Conservation (phyloP, 2,329 filamentous ascomycete genomes). For the Colletotrichum zoysiae region DNA sequence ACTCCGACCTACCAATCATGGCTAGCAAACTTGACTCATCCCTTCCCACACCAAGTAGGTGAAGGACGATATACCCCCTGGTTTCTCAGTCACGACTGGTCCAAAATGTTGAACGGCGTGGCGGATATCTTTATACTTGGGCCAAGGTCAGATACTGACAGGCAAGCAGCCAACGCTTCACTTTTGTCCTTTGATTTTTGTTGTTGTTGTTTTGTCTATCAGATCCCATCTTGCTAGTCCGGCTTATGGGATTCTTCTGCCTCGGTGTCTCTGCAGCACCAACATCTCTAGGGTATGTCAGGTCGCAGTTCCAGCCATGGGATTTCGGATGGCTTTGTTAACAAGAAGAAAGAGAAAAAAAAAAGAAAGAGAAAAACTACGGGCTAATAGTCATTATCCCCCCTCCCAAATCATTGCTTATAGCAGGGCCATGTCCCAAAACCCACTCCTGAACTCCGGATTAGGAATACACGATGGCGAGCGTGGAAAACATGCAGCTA, state of each 20-base stretch:
- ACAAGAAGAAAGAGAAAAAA: neutral
- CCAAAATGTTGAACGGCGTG: no score
- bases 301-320: slow-evolving; percentile 18
- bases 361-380: neutral
- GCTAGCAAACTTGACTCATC: neutral
- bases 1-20: neutral
- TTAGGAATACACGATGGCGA: slow-evolving; percentile 8
- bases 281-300: slow-evolving; percentile 26
- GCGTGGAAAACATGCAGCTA: neutral
- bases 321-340: slow-evolving; percentile 10
- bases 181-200: slow-evolving; percentile 1
- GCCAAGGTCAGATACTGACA: neutral
- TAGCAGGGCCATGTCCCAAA: slow-evolving; percentile 5
- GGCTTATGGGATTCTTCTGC: neutral
- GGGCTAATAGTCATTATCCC: slow-evolving; percentile 21
- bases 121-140: neutral
- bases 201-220: neutral
- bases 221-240: slow-evolving; percentile 1
- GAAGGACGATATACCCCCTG: neutral
- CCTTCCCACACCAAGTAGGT: neutral
- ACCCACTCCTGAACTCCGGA: slow-evolving; percentile 20
- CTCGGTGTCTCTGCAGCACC: slow-evolving; percentile 2
- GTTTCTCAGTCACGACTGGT: neutral
- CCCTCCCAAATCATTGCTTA: slow-evolving; percentile 23
- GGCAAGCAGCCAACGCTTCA: slow-evolving; percentile 18